Percentiles rank a stretch among this genome's conserved stretches.
Conservation (phyloP, 1,139 yeast genomes). For the Debaryomyces subglobosus region DNA sequence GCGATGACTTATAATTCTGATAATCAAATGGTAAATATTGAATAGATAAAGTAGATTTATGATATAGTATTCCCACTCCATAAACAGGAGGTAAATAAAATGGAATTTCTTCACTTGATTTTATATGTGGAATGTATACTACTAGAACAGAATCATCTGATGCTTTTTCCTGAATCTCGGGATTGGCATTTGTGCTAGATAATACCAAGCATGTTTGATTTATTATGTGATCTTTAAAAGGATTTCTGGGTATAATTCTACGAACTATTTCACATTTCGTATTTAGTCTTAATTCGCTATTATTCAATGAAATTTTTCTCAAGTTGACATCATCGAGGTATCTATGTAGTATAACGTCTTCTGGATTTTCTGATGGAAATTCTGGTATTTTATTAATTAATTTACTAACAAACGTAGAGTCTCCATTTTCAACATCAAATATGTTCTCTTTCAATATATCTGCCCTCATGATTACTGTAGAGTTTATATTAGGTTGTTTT, state of each 20-base stretch:
- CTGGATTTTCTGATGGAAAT: slow-evolving; percentile 30
- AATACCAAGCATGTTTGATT: slow-evolving; percentile 79
- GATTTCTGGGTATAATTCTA: slow-evolving; percentile 86
- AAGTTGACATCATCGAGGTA: slow-evolving; percentile 61
- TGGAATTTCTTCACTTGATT: slow-evolving; percentile 66
- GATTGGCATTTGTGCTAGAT: slow-evolving; percentile 17
- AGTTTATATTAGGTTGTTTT: slow-evolving; percentile 86
- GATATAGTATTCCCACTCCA: slow-evolving; percentile 75
- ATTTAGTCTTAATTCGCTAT: slow-evolving; percentile 29
- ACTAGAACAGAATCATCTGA: slow-evolving; percentile 53
- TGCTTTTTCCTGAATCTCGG: slow-evolving; percentile 10
- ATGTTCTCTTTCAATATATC: slow-evolving; percentile 68
- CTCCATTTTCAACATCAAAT: slow-evolving; percentile 42
- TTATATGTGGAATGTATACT: slow-evolving; percentile 76
- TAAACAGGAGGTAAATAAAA: slow-evolving; percentile 84
- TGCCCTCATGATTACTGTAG: slow-evolving; percentile 87
- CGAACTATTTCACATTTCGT: slow-evolving; percentile 64
- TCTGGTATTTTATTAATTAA: slow-evolving; percentile 36
- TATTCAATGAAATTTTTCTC: slow-evolving; percentile 45
- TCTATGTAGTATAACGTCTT: slow-evolving; percentile 43
- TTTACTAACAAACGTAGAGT: slow-evolving; percentile 37
- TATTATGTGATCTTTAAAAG: slow-evolving; percentile 77
- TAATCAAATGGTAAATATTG: slow-evolving; percentile 71
- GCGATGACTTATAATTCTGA: slow-evolving; percentile 16
- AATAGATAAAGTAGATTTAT: slow-evolving; percentile 60